Conservation (phyloP, 2,329 filamentous ascomycete species). For the Clathrospora elynae region DNA sequence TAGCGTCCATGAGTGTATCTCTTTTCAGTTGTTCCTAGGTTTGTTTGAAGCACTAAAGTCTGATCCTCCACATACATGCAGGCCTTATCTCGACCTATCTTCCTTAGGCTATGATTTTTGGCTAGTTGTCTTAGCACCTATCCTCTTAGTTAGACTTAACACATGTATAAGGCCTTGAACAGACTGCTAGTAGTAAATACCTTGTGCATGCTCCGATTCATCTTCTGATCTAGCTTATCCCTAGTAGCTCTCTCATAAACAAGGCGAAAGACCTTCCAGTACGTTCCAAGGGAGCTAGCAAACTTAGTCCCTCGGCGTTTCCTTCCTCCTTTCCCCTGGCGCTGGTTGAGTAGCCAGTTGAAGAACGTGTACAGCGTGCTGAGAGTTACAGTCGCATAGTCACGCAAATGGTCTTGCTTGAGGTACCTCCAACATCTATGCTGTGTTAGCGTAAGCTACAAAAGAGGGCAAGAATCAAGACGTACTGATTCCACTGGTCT, state of each 20-base stretch:
- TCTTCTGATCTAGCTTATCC: too few relatives aligned
- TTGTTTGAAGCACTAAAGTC: constrained; percentile 25
- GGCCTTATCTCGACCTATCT: constrained; percentile 20
- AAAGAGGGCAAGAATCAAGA: constrained; percentile 5
- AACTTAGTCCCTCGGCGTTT: constrained; percentile 20
- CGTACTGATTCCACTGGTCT: constrained; percentile 27
- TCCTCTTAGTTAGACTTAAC: too few relatives aligned
- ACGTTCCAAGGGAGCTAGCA: constrained; percentile 19
- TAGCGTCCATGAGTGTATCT: constrained; percentile 16
- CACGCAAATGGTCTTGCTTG: constrained; percentile 6
- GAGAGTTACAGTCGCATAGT: constrained; percentile 12
- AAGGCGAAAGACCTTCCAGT: too few relatives aligned
- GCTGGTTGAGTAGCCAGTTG: constrained; percentile 20
- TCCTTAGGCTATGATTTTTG: too few relatives aligned
- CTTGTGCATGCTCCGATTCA: too few relatives aligned
- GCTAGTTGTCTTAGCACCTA: too few relatives aligned
- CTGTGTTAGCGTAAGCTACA: constrained; percentile 7
- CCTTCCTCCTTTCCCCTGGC: constrained; percentile 11
- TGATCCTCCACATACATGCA: constrained; percentile 24
- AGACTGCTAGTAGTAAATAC: too few relatives aligned
- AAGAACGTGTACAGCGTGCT: constrained; percentile 22
- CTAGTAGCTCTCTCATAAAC: too few relatives aligned
- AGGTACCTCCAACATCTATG: constrained; percentile 22
- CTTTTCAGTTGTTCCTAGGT: constrained; percentile 23
- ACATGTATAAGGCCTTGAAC: too few relatives aligned